Evolutionary conservation across 1,284 basidiomycete species (phyloP).

Genomic region (Microbotryum silenes-acaulis): DNA sequence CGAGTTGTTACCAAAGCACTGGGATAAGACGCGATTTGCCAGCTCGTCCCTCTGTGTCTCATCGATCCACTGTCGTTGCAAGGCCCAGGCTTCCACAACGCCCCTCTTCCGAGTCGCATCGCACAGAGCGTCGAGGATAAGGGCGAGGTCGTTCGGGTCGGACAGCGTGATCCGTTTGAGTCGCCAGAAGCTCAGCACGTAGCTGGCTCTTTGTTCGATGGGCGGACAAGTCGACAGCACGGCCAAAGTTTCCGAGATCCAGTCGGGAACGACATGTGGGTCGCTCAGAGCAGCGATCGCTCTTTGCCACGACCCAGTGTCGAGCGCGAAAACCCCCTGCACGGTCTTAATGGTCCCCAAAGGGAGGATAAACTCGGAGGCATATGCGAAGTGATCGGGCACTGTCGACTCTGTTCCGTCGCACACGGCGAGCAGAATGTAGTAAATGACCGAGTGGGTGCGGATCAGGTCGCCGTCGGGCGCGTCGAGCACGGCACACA

Average conservation of each 20-base stretch:
- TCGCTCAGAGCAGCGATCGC: conserved; percentile 23
- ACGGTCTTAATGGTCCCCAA: conserved; percentile 14
- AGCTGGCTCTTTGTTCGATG: conserved; percentile 3
- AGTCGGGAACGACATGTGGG: conserved; percentile 23
- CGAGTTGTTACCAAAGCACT: conserved; percentile 29
- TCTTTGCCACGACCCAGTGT: conserved; percentile 5
- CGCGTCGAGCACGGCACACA: conserved; percentile 3
- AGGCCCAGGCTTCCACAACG: conserved; percentile 22
- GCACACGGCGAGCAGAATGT: conserved; percentile 19
- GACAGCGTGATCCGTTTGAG: conserved; percentile 13
- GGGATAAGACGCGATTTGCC: conserved; percentile 8
- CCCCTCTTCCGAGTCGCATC: conserved; percentile 13
- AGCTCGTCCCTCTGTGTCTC: conserved; percentile 14
- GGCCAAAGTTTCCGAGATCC: conserved; percentile 18
- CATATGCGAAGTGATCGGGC: not conserved
- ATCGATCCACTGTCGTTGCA: conserved; percentile 18
- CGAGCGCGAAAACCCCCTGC: conserved; percentile 24
- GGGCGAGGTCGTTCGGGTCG: conserved; percentile 7
- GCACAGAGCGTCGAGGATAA: conserved; percentile 23
- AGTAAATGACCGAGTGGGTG: conserved; percentile 22
- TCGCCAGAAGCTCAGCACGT: conserved; percentile 27
- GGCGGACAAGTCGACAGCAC: conserved; percentile 9
- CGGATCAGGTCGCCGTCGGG: not conserved
- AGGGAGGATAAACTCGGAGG: conserved; percentile 16
- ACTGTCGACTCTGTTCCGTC: not conserved